Percentiles rank a stretch among this genome's conserved stretches.
phyloP scores from a whole-genome alignment of 345 rosid genomes.

The Passiflora organensis region DNA sequence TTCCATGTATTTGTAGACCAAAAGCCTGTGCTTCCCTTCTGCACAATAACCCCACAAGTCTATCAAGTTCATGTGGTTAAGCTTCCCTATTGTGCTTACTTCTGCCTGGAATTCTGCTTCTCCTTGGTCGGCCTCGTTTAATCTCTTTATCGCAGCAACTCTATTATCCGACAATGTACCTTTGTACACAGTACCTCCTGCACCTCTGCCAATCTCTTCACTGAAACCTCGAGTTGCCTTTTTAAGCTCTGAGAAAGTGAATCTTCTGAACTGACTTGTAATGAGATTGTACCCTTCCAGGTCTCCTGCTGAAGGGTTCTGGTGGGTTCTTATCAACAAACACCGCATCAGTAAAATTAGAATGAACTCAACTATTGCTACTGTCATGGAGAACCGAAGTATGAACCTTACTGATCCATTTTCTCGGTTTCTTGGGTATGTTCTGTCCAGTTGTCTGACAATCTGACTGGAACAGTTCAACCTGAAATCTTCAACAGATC shows the following conservation, averaged over 20 bases:
- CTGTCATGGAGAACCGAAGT: not conserved
- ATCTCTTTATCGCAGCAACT: conserved; percentile 2
- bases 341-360: not conserved
- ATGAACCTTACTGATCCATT: not conserved
- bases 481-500: not conserved
- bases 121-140: not conserved
- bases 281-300: not conserved
- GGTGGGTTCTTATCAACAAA: not conserved
- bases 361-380: not conserved
- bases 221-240: not conserved
- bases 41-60: not conserved
- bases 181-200: not conserved
- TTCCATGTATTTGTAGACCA: not conserved
- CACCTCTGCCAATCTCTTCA: not conserved
- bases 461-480: not conserved
- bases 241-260: not conserved
- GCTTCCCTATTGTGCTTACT: conserved; percentile 3
- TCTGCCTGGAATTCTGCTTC: conserved; percentile 1
- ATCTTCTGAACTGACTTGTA: not conserved
- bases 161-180: not conserved
- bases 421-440: not conserved
- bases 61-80: not conserved
- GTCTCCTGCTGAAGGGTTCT: not conserved
- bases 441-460: not conserved
- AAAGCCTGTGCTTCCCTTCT: not conserved